Evolutionary conservation across 331 rosid species (phyloP), one percentile per base, ranked within the genome.

Genomic region (Cydonia oblonga): DNA sequence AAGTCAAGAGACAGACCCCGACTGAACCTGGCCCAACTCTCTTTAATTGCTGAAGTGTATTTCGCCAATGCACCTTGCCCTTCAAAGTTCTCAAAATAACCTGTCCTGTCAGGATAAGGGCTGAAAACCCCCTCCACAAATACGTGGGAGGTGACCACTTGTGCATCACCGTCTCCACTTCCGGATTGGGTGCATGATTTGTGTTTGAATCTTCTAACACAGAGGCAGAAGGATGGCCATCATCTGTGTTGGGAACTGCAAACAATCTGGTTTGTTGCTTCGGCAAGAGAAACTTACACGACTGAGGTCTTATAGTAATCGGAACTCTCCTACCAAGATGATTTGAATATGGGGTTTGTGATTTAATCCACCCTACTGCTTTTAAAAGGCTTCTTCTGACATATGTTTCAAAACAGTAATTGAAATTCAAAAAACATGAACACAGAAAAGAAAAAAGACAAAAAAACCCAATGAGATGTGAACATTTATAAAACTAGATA

Each of bases 1-100:
- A 73, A 46, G 98, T 93, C 67, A 93, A 80, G 57, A 93, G 96
- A 72, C 98, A 93, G 26, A 93, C 98, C 76, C 98, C 97, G 40
- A 89, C 84, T 1, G 98, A 93, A 78, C 64, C 86, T 1, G 98
- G 98, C 59, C 98, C 98, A 57, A 91, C 98, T 81, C 98, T 86
- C 80, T 86, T 96, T 22, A 93, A 70, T 79, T 93, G 98, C 79
- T 89, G 96, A 38, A 93, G 96, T 40, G 98, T 91, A 65, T 93
- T 93, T 84, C 73, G 80, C 97, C 96, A 85, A 60, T 93, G 98
- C 76, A 91, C 74, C 76, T 89, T 88, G 24, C 98, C 96, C 81
- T 77, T 89, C 22, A 93, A 42, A 72, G 75, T 80, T 68, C 90
- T 91, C 64, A 85, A 68, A 75, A 88, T 87, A 35, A 93, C 98